These are phyloP conservation scores for Hypoxylon sp. DNA, from an alignment of 2,329 filamentous ascomycete species.

Conservation along the genomic window DNA sequence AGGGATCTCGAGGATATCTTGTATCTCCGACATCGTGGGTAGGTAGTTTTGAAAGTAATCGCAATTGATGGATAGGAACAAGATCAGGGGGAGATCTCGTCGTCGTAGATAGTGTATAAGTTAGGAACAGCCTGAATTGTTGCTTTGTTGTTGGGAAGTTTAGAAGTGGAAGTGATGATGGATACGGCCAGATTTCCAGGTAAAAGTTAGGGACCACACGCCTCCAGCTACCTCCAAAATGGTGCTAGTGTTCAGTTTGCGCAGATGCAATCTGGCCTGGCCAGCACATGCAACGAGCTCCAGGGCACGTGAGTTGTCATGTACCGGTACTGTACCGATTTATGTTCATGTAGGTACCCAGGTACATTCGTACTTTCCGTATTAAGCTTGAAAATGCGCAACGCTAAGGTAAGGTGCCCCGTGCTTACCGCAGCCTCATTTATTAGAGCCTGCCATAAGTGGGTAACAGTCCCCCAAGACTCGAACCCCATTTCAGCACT, in stretches of 20 bases:
- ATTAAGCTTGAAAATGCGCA: slow-evolving; percentile 10
- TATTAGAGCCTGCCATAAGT: slow-evolving; percentile 24
- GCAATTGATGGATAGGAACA: slow-evolving; percentile 16
- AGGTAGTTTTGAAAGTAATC: slow-evolving; percentile 18
- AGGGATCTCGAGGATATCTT: slow-evolving; percentile 79
- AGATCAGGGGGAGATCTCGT: slow-evolving; percentile 4
- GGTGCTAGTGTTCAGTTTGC: slow-evolving; percentile 28
- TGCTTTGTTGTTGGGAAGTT: slow-evolving; percentile 10
- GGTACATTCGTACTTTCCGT: slow-evolving; percentile 5
- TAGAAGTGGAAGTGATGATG: slow-evolving; percentile 21
- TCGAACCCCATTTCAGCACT: slow-evolving; percentile 35
- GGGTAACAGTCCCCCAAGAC: slow-evolving; percentile 29
- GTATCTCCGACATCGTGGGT: slow-evolving; percentile 73
- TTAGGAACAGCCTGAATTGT: slow-evolving; percentile 16
- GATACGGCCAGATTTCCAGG: slow-evolving; percentile 46
- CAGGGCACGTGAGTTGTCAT: slow-evolving; percentile 28
- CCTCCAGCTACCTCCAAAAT: slow-evolving; percentile 14
- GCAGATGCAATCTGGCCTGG: slow-evolving; percentile 42
- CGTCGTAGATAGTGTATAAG: slow-evolving; percentile 12
- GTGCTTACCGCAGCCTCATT: slow-evolving; percentile 34
- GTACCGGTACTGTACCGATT: neutral
- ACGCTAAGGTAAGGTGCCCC: slow-evolving; percentile 11
- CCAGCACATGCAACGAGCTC: slow-evolving; percentile 16
- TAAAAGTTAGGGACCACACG: slow-evolving; percentile 29
- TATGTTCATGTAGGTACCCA: neutral